phyloP scores from a whole-genome alignment of 768 basidiomycete species.

The Fomitopsis serialis region DNA sequence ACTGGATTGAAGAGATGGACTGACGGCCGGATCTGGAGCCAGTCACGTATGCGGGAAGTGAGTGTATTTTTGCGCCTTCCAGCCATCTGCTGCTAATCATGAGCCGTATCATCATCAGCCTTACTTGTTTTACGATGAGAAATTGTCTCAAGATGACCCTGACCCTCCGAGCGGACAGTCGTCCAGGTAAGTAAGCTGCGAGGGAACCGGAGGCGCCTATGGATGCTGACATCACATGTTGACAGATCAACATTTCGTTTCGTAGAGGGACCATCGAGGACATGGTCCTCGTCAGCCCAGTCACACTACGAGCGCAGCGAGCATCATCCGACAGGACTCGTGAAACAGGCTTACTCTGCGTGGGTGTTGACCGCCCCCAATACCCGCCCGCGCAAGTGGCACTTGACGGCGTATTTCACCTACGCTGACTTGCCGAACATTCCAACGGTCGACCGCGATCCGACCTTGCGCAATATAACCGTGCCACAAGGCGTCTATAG shows the following conservation, averaged over 20 bases:
- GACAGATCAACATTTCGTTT: conserved; percentile 39
- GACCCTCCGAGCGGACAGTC: conserved; percentile 30
- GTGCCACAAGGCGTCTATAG: conserved; percentile 36
- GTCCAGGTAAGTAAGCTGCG: conserved; percentile 29
- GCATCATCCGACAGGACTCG: conserved; percentile 49
- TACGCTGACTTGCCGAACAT: conserved; percentile 33
- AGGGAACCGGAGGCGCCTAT: background rate
- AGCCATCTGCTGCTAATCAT: conserved; percentile 2
- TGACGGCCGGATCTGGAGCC: conserved; percentile 65
- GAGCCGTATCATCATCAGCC: conserved; percentile 34
- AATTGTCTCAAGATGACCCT: conserved; percentile 39
- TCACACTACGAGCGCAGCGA: conserved; percentile 54
- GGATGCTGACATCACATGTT: background rate
- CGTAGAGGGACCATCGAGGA: conserved; percentile 50
- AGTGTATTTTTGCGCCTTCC: background rate
- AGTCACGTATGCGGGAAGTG: conserved; percentile 62
- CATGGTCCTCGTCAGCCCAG: conserved; percentile 43
- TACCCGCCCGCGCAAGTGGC: conserved; percentile 55
- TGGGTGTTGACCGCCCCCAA: conserved; percentile 45
- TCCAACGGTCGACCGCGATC: conserved; percentile 34
- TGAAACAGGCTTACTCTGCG: conserved; percentile 71
- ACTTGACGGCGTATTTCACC: conserved; percentile 46
- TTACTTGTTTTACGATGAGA: conserved; percentile 67
- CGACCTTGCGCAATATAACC: conserved; percentile 25
- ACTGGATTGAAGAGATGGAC: conserved; percentile 65